These are phyloP conservation scores for Penicillium atrosanguineum DNA, from an alignment of 495 filamentous ascomycete species.

Conservation along the genomic window DNA sequence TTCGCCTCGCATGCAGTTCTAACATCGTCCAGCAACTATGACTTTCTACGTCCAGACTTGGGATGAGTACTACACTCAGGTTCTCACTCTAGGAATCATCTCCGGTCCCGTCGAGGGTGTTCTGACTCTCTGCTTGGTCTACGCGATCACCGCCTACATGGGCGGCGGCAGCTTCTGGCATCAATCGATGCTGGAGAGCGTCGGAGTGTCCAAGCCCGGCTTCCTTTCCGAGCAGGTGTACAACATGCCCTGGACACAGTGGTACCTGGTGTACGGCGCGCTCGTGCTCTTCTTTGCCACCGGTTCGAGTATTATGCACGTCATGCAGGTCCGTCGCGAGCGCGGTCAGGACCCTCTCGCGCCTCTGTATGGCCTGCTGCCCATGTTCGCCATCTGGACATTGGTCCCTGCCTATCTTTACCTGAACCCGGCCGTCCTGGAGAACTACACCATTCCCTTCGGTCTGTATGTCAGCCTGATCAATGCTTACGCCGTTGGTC, in stretches of 20 bases:
- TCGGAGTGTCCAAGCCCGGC: slow-evolving; percentile 63
- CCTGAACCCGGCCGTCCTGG: slow-evolving; percentile 79
- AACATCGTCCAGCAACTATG: slow-evolving; percentile 55
- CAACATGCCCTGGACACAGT: slow-evolving; percentile 78
- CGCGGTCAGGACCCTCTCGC: slow-evolving; percentile 65
- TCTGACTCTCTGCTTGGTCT: slow-evolving; percentile 77
- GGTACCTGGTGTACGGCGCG: slow-evolving; percentile 90
- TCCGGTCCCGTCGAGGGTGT: slow-evolving; percentile 96
- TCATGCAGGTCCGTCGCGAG: slow-evolving; percentile 72
- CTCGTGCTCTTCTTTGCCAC: slow-evolving; percentile 84
- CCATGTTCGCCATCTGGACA: slow-evolving; percentile 72
- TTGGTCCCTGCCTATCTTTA: slow-evolving; percentile 74
- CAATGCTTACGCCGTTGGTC: slow-evolving; percentile 90
- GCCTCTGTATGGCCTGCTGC: slow-evolving; percentile 77
- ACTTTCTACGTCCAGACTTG: slow-evolving; percentile 99
- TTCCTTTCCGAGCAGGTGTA: slow-evolving; percentile 70
- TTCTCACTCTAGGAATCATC: slow-evolving; percentile 85
- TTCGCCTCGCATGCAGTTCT: not conserved
- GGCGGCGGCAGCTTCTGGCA: slow-evolving; percentile 94
- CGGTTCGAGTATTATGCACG: slow-evolving; percentile 66
- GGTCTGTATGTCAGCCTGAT: slow-evolving; percentile 79
- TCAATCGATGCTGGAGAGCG: slow-evolving; percentile 66
- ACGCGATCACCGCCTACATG: slow-evolving; percentile 76
- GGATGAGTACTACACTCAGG: slow-evolving; percentile 98
- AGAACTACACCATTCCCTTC: slow-evolving; percentile 82